A percentile compares a stretch with the other conserved stretches of the same genome.
phyloP scores from a whole-genome alignment of 768 basidiomycete genomes.

The Tylopilus balloui region DNA sequence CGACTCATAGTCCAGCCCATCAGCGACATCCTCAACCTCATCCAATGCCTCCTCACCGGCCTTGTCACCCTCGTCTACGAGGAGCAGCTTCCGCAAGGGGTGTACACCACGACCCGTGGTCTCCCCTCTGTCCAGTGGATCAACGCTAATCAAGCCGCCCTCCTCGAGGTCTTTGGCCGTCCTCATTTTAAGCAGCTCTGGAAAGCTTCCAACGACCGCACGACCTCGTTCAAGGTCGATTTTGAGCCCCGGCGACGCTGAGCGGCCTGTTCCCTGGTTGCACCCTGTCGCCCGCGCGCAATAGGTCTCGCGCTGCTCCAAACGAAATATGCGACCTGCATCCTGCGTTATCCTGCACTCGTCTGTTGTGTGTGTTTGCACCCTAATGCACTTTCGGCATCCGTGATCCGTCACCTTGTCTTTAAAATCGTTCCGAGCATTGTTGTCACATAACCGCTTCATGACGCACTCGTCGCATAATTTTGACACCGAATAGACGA shows the following conservation, averaged over 20 bases:
- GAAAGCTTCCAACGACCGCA: conserved; percentile 66
- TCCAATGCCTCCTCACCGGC: conserved; percentile 72
- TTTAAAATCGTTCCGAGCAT: conserved; percentile 25
- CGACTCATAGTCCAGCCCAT: conserved; percentile 65
- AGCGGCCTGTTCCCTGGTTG: conserved; percentile 17
- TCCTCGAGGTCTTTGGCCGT: conserved; percentile 70
- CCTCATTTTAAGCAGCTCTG: conserved; percentile 68
- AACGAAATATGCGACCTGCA: conserved; percentile 1
- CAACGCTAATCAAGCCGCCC: conserved; percentile 57
- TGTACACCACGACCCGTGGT: conserved; percentile 72
- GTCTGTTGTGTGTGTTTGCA: conserved; percentile 16
- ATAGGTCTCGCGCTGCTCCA: conserved; percentile 11
- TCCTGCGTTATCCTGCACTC: conserved; percentile 8
- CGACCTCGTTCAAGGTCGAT: conserved; percentile 72
- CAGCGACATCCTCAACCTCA: conserved; percentile 62
- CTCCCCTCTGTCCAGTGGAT: conserved; percentile 78
- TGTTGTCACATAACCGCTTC: conserved; percentile 40
- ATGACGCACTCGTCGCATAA: conserved; percentile 33
- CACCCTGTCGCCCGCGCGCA: conserved; percentile 5
- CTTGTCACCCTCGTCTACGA: conserved; percentile 70
- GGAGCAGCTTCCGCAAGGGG: conserved; percentile 64
- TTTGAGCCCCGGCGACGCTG: conserved; percentile 42
- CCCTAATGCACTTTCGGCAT: conserved; percentile 20
- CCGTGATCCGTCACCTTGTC: conserved; percentile 26
- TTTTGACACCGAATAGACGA: conserved; percentile 30